Conservation (phyloP, 805 yeast genomes). For the Lachancea quebecensis region DNA sequence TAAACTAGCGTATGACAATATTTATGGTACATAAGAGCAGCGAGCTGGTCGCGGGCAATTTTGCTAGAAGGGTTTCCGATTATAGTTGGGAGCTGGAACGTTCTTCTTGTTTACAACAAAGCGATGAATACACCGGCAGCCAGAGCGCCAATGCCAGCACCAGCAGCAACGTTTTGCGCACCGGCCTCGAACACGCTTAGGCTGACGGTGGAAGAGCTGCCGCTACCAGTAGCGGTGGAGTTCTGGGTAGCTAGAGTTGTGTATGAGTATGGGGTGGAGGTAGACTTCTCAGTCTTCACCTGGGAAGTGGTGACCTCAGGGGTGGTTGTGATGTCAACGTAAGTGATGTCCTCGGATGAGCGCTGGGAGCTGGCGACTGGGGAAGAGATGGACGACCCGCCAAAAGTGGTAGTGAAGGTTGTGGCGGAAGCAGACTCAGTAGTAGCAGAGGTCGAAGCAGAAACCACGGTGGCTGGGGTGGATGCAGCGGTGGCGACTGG, state of each 20-base stretch:
- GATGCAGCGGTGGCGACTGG: constrained; percentile 21
- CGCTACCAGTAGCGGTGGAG: constrained; percentile 9
- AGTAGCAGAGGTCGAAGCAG: constrained; percentile 1
- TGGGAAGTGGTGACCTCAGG: constrained; percentile 43
- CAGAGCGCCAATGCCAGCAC: constrained; percentile 23
- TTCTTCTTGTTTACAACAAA: constrained; percentile 12
- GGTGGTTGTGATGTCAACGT: constrained; percentile 45
- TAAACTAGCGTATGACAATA: not conserved
- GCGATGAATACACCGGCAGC: constrained; percentile 19
- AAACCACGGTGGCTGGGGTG: constrained; percentile 23
- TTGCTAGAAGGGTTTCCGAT: not conserved
- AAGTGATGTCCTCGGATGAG: constrained; percentile 33
- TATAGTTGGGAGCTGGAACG: too few relatives aligned
- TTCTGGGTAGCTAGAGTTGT: constrained; percentile 22
- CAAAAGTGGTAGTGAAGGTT: constrained; percentile 1
- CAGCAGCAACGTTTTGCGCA: constrained; percentile 10
- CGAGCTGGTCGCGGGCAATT: not conserved
- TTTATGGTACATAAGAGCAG: constrained; percentile 2
- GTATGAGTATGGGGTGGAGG: constrained; percentile 35
- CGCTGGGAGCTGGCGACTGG: constrained; percentile 31
- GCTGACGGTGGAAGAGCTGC: constrained; percentile 10
- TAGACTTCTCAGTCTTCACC: constrained; percentile 37
- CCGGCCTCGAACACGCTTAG: constrained; percentile 12
- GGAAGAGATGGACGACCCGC: constrained; percentile 15
- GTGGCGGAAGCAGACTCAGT: constrained; percentile 10